phyloP scores from a whole-genome alignment of 2,329 filamentous ascomycete species.

The Penicillium sp. region DNA sequence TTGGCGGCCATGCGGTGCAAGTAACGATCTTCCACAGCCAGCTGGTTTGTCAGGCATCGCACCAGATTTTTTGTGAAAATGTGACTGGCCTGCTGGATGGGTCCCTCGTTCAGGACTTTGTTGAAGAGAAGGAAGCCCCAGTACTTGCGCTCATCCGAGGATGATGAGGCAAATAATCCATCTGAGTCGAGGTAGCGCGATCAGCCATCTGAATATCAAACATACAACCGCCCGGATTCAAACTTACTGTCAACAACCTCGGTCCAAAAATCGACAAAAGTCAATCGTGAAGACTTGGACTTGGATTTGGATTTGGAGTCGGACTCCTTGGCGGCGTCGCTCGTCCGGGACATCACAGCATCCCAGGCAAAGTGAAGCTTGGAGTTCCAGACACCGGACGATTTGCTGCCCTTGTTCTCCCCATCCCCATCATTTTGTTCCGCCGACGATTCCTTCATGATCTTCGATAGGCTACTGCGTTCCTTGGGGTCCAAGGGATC shows the following conservation, averaged over 20 bases:
- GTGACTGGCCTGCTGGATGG: conserved; percentile 46
- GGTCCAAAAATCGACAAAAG: conserved; percentile 75
- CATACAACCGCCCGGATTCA: conserved; percentile 9
- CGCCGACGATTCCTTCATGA: conserved; percentile 62
- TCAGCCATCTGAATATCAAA: conserved; percentile 17
- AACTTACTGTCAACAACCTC: conserved; percentile 74
- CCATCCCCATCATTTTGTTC: conserved; percentile 26
- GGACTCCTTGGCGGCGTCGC: conserved; percentile 23
- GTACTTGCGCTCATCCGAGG: conserved; percentile 83
- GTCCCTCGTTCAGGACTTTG: conserved; percentile 57
- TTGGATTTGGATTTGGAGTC: conserved; percentile 26
- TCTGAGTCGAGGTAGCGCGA: conserved; percentile 45
- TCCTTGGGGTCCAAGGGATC: conserved; percentile 68
- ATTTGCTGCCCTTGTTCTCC: conserved; percentile 27
- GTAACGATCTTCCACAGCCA: conserved; percentile 69
- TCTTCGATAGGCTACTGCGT: conserved; percentile 62
- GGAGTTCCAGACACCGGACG: conserved; percentile 67
- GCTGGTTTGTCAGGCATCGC: conserved; percentile 74
- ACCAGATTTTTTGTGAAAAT: conserved; percentile 82
- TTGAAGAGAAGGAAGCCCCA: conserved; percentile 86
- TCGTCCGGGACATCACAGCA: conserved; percentile 56
- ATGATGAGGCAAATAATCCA: conserved; percentile 71
- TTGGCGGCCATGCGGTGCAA: conserved; percentile 73
- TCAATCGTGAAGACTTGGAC: conserved; percentile 34
- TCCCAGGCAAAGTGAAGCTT: conserved; percentile 87